Percentiles rank a stretch among this genome's conserved stretches.
phyloP scores from a whole-genome alignment of 1,139 yeast genomes.

The Protomyces macrosporus region DNA sequence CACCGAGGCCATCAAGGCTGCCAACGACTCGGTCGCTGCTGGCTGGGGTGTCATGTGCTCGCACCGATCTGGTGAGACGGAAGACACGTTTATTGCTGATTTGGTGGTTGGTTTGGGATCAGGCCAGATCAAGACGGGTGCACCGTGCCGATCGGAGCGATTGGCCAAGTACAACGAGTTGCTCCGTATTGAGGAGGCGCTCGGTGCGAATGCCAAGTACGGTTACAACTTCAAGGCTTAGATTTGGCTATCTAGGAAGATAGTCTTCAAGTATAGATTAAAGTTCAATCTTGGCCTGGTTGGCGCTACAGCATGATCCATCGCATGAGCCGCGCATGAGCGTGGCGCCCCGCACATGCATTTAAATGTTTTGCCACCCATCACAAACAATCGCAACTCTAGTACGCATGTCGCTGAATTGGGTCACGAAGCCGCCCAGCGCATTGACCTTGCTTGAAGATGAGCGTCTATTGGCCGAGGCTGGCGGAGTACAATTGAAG shows the following conservation, averaged over 20 bases:
- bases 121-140: constrained; percentile 99
- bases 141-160: constrained; percentile 99
- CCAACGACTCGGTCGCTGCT: constrained; percentile 81
- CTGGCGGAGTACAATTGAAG: neutral
- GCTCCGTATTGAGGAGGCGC: constrained; percentile 94
- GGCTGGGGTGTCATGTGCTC: constrained; percentile 98
- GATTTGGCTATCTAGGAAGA: too few relatives aligned
- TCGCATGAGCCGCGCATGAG: too few relatives aligned
- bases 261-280: too few relatives aligned
- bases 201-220: constrained; percentile 89
- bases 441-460: neutral
- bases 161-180: constrained; percentile 92
- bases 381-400: too few relatives aligned
- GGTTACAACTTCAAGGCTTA: constrained; percentile 63
- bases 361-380: too few relatives aligned
- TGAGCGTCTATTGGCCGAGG: neutral
- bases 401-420: neutral
- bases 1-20: constrained; percentile 88
- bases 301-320: too few relatives aligned
- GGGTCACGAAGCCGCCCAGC: neutral
- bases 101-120: constrained; percentile 92
- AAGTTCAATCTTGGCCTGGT: too few relatives aligned
- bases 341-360: too few relatives aligned
- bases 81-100: constrained; percentile 96
- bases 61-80: constrained; percentile 98